Percentiles rank a stretch among this genome's conserved stretches.
These are phyloP conservation scores for Pseudomonodictys pantanalensis DNA, from an alignment of 495 filamentous ascomycete species.

Conservation along the genomic window DNA sequence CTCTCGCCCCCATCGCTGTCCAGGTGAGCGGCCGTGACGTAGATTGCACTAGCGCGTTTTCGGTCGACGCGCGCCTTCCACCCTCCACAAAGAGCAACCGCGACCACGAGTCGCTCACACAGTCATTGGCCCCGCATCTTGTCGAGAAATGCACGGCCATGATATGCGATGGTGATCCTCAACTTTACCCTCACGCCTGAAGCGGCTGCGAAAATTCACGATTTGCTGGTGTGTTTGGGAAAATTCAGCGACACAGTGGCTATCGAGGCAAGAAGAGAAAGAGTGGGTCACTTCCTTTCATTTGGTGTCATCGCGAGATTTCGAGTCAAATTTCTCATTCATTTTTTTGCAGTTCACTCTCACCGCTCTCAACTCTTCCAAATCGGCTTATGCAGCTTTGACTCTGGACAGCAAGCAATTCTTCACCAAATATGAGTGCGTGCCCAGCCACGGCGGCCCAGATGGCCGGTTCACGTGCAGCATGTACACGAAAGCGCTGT, in stretches of 20 bases:
- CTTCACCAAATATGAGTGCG: slow-evolving; percentile 74
- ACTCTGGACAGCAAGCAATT: slow-evolving; percentile 69
- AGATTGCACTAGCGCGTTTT: slow-evolving; percentile 7
- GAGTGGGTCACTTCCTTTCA: slow-evolving; percentile 48
- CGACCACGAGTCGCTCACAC: too few relatives aligned
- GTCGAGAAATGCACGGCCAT: neutral
- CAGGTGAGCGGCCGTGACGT: too few relatives aligned
- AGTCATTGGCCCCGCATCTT: neutral
- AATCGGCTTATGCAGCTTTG: slow-evolving; percentile 87
- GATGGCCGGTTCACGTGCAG: slow-evolving; percentile 68
- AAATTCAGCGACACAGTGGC: slow-evolving; percentile 92
- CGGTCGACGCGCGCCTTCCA: slow-evolving; percentile 2
- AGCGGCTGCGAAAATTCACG: slow-evolving; percentile 71
- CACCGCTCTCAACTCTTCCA: slow-evolving; percentile 84
- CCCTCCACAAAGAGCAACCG: neutral
- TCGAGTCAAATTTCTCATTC: slow-evolving; percentile 5
- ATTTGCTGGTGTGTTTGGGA: slow-evolving; percentile 77
- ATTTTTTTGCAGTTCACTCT: slow-evolving; percentile 63
- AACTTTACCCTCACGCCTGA: slow-evolving; percentile 76
- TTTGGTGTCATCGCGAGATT: too few relatives aligned
- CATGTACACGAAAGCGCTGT: slow-evolving; percentile 70
- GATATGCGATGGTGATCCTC: slow-evolving; percentile 60
- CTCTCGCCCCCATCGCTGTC: too few relatives aligned
- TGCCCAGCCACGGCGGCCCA: slow-evolving; percentile 39
- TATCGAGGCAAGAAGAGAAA: slow-evolving; percentile 74